phyloP scores from a whole-genome alignment of 306 rosid genomes.

The Mimosa pudica region DNA sequence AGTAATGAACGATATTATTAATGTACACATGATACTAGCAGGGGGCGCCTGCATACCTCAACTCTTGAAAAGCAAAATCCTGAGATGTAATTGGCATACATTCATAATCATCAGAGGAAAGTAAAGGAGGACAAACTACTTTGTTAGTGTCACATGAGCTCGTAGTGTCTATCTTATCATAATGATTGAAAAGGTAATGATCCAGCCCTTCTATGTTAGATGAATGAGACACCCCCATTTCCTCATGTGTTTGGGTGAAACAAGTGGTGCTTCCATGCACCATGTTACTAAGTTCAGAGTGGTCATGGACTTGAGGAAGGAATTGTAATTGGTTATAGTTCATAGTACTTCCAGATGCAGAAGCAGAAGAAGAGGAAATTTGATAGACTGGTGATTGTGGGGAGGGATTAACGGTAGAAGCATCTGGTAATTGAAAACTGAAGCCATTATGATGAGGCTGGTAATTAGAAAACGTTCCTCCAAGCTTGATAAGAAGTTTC shows the following conservation, averaged over 20 bases:
- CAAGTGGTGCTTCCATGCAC: conserved; percentile 46
- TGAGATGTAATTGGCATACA: conserved; percentile 27
- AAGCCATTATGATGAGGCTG: conserved; percentile 36
- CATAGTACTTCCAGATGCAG: neutral
- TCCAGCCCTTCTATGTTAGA: conserved; percentile 57
- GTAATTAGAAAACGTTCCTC: conserved; percentile 59
- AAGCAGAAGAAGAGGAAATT: conserved; percentile 38
- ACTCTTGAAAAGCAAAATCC: conserved; percentile 42
- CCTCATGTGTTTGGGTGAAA: conserved; percentile 29
- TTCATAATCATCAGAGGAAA: conserved; percentile 39
- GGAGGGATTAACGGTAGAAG: neutral
- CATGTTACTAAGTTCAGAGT: conserved; percentile 26
- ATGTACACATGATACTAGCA: conserved; percentile 23
- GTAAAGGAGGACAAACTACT: conserved; percentile 41
- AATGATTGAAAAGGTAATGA: conserved; percentile 36
- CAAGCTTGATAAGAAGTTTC: conserved; percentile 69
- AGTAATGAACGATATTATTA: conserved; percentile 12
- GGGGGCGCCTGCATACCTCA: conserved; percentile 39
- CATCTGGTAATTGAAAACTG: conserved; percentile 42
- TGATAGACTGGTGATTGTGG: conserved; percentile 35
- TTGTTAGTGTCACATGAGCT: conserved; percentile 56
- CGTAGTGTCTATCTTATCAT: conserved; percentile 34
- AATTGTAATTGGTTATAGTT: conserved; percentile 38
- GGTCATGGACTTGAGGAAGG: conserved; percentile 30
- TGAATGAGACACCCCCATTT: conserved; percentile 40